Evolutionary conservation across 1,139 yeast genomes (phyloP).

Genomic region (Magnusiomyces tetraspermus): DNA sequence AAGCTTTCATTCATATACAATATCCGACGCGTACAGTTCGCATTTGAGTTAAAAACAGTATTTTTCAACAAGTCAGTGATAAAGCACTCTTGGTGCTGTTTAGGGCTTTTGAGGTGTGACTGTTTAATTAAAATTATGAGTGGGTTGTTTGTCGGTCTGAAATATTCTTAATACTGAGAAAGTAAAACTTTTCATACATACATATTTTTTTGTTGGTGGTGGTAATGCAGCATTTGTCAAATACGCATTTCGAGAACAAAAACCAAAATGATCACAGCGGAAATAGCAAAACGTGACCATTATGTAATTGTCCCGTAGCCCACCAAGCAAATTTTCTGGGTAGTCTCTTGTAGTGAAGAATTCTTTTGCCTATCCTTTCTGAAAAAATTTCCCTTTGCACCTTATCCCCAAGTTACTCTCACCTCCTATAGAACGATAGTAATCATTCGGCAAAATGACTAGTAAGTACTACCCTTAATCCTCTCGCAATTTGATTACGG

Average conservation of each 20-base stretch:
- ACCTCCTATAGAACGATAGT: conserved; percentile 8
- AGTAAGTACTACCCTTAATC: conserved; percentile 11
- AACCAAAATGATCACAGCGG: neutral
- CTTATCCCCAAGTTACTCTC: conserved; percentile 7
- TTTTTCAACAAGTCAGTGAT: too few species aligned
- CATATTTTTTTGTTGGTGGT: neutral
- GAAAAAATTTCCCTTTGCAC: neutral
- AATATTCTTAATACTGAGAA: too few species aligned
- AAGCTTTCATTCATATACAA: too few species aligned
- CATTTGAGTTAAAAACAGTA: too few species aligned
- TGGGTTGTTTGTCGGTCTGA: too few species aligned
- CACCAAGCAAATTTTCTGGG: neutral
- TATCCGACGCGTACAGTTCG: too few species aligned
- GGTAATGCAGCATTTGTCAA: neutral
- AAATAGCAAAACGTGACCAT: neutral
- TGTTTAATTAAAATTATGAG: too few species aligned
- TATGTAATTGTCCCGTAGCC: neutral
- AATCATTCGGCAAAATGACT: conserved; percentile 16
- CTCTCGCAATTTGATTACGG: neutral
- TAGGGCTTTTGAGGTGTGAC: too few species aligned
- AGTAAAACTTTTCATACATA: too few species aligned
- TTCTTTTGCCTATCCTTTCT: neutral
- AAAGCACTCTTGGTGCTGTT: too few species aligned
- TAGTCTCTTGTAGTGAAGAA: neutral
- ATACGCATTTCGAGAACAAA: neutral